Conservation (phyloP, 805 yeast genomes). For the Candida vartiovaarae region DNA sequence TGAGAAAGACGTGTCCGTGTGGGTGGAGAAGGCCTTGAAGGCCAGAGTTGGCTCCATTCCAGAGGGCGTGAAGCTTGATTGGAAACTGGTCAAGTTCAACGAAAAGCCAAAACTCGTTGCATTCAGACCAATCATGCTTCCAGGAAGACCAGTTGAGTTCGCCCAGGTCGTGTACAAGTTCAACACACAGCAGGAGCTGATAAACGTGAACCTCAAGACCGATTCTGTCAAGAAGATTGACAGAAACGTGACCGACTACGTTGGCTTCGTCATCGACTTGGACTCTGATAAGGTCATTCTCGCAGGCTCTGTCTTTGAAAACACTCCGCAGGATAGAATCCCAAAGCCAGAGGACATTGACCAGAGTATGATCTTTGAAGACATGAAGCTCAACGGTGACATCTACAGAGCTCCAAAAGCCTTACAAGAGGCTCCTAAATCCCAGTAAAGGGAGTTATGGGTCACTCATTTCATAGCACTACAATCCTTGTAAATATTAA, state of each 20-base stretch:
- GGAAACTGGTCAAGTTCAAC: constrained; percentile 73
- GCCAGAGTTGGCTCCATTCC: constrained; percentile 53
- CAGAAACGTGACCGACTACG: constrained; percentile 52
- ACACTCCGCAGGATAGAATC: constrained; percentile 34
- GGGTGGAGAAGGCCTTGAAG: constrained; percentile 54
- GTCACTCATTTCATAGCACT: neutral
- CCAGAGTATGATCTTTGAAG: constrained; percentile 21
- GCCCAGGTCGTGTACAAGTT: constrained; percentile 59
- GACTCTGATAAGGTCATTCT: constrained; percentile 47
- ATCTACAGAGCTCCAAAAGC: constrained; percentile 26
- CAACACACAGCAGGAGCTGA: constrained; percentile 53
- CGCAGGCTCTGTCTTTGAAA: constrained; percentile 65
- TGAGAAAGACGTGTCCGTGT: constrained; percentile 43
- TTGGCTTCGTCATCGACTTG: constrained; percentile 57
- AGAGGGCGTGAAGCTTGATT: constrained; percentile 47
- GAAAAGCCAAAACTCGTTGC: constrained; percentile 65
- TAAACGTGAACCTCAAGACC: constrained; percentile 38
- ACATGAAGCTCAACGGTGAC: constrained; percentile 28
- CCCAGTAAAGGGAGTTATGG: too few species aligned
- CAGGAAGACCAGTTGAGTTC: constrained; percentile 45
- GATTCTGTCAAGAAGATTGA: constrained; percentile 39
- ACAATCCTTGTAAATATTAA: neutral
- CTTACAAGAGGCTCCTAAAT: too few species aligned
- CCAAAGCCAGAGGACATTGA: constrained; percentile 26
- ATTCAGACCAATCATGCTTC: constrained; percentile 59